Base-by-base conservation (phyloP, 805 yeast species). In the Metschnikowia arizonensis region DNA sequence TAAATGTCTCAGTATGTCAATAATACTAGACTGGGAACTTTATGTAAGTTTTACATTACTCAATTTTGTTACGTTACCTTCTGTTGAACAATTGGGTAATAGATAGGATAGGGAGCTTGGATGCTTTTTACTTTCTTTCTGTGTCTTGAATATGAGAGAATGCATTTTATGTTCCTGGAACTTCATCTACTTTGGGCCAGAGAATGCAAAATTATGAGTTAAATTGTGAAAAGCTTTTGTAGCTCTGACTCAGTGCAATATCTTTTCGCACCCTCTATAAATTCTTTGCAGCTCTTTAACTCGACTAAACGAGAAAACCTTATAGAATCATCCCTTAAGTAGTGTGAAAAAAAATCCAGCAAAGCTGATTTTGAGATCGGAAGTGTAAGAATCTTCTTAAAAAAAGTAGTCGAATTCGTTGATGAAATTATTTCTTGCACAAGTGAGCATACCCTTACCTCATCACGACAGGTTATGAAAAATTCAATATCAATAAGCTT, bases 401-500 rank as follows among this genome's bases (percentile, higher is more conserved):
- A 40, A 18, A 34, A 40, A 4, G 44, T 25, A 4, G 26, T 36
- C n/a, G 46, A 46, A 21, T 61, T 61, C 1, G 66, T 63, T 40
- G 59, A 55, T 6, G 40, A 14, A 18, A 70, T 68, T 21, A 72
- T 57, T 36, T 53, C 50, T 15, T 55, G 52, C 7, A 69, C 51
- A 34, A 74, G 47, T 5, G 57, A 46, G 11, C 64, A 24, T 4
- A 71, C 28, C 44, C 59, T 58, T 18, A 48, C 59, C 28, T 55
- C 62, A 41, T 60, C 67, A 21, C 48, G 42, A 2, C 56, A 55
- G 43, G 57, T 52, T 9, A 64, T 32, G 4, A 73, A 39, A 28
- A 65, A 55, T 50, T 77, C 80, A 30, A 78, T 44, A 46, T 66
- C 66, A 5, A 77, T 32, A 10, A 78, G 53, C 52, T 76, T 76